Evolutionary conservation across 129 eudicot species (phyloP), one percentile per base, ranked within the genome.

Genomic region (Gnaphalium uliginosum): DNA sequence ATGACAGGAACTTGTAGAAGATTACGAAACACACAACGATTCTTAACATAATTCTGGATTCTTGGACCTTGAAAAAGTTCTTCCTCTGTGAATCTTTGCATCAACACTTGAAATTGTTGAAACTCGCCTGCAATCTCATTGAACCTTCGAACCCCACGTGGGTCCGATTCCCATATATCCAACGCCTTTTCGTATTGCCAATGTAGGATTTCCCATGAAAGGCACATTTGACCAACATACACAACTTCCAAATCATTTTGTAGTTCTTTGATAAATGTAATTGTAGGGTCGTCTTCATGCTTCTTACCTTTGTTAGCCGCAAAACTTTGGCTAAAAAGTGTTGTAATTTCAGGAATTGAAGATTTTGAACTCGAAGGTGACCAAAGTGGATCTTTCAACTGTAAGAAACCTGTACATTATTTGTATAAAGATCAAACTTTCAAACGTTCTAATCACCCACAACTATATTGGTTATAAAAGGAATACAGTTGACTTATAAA

Each of bases 1-100:
- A 95, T 87, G 60, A 91, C 87, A 6, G 99, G 99, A 81, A 95
- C 96, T 85, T 95, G 99, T 30, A 95, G 87, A 69, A 95, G 99
- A 82, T 86, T 86, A 23, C 97, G 92, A 4, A 74, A 81, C 46
- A 83, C 72, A 48, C 94, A 91, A 13, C 99, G 97, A 68, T 46
- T 80, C 79, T 89, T 89, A 61, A 86, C 89, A 60, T 85, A 95
- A 62, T 76, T 81, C 30, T 87, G 94, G 59, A 91, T 85, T 60
- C 99, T 83, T 13, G 99, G 93, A 19, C 96, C 97, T 79, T 89
- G 90, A 80, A 89, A 87, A 29, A 81, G 83, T 80, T 91, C 97
- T 56, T 95, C 96, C 68, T 95, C 99, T 5, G 87, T 30, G 32
- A 95, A 95, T 65, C 99, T 78, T 76, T 88, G 96, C 81, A 95